These are phyloP conservation scores for Hyphodiscus sp. DNA, from an alignment of 2,329 filamentous ascomycete genomes.

Conservation along the genomic window DNA sequence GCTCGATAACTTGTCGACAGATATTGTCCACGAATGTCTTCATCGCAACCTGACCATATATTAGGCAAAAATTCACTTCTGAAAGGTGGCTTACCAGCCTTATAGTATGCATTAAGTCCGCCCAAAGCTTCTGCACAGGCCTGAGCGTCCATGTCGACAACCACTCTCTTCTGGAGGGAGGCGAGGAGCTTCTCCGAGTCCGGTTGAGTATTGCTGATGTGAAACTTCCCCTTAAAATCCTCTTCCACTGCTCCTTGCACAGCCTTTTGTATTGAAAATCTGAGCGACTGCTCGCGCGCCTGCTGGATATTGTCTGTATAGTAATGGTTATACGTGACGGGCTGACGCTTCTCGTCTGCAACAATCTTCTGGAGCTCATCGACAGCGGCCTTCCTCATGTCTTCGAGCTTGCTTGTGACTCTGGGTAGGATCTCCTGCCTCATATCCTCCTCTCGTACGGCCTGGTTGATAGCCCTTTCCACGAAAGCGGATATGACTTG, in stretches of 20 bases:
- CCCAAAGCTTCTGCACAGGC: slow-evolving; percentile 9
- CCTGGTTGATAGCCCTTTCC: slow-evolving; percentile 3
- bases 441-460: slow-evolving; percentile 7
- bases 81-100: background rate
- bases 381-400: slow-evolving; percentile 7
- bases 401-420: slow-evolving; percentile 7
- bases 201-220: slow-evolving; percentile 9
- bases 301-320: slow-evolving; percentile 26
- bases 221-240: slow-evolving; percentile 12
- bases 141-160: slow-evolving; percentile 23
- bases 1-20: background rate
- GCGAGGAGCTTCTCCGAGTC: slow-evolving; percentile 6
- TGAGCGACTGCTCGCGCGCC: slow-evolving; percentile 11
- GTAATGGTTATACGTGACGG: slow-evolving; percentile 30
- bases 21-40: background rate
- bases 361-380: slow-evolving; percentile 21
- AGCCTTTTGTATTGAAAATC: slow-evolving; percentile 3
- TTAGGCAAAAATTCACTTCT: background rate
- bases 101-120: background rate
- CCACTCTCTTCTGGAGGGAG: slow-evolving; percentile 9
- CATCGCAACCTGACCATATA: background rate
- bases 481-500: slow-evolving; percentile 11
- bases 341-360: slow-evolving; percentile 18
- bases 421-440: slow-evolving; percentile 1
- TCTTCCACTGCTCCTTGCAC: slow-evolving; percentile 4